These are phyloP conservation scores for Viridothelium virens DNA, from an alignment of 495 filamentous ascomycete genomes.

Conservation along the genomic window DNA sequence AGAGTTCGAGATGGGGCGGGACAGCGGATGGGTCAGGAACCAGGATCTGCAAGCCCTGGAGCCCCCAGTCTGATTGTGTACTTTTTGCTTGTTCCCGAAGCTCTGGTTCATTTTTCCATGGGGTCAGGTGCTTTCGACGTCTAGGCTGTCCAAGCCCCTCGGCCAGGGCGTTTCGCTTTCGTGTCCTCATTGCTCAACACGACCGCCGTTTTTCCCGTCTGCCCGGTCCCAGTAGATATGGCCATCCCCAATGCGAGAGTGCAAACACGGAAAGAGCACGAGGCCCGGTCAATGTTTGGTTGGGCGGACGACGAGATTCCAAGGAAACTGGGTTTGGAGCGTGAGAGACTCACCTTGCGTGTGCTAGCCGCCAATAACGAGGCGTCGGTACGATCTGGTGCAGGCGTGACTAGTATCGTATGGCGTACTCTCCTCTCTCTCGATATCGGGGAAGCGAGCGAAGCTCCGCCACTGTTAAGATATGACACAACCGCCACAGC, in stretches of 20 bases:
- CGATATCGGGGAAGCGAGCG: no score
- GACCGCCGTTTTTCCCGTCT: no score
- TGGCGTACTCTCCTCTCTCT: no score
- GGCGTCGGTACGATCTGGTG: no score
- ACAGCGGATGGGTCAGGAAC: background rate
- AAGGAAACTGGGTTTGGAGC: no score
- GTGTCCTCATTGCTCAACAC: no score
- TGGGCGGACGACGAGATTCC: background rate
- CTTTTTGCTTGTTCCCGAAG: constrained; percentile 5
- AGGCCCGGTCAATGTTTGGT: background rate
- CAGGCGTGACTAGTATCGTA: no score
- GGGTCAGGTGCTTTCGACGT: background rate
- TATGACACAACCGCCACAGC: background rate
- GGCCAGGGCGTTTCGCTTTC: no score
- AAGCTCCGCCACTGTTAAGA: no score
- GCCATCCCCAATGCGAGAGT: no score
- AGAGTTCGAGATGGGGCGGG: background rate
- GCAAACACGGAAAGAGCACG: background rate
- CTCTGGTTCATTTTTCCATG: background rate
- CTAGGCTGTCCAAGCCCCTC: background rate
- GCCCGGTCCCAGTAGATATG: no score
- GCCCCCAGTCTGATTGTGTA: background rate
- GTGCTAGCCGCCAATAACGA: background rate
- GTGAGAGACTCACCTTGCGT: background rate
- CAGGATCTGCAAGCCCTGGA: background rate